Evolutionary conservation across 805 yeast genomes (phyloP).

Genomic region (Cyberlindnera lachancei): DNA sequence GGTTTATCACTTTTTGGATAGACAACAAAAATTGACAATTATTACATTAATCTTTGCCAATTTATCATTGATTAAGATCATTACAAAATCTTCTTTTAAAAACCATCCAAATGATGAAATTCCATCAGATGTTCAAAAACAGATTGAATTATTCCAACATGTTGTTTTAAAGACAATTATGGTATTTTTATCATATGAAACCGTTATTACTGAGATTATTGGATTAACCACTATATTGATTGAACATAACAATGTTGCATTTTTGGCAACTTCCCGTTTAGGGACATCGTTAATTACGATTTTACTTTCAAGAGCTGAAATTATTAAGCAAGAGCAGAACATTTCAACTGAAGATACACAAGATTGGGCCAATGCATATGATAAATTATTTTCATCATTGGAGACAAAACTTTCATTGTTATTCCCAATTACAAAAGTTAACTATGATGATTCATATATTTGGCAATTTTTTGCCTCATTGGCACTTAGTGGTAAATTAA

Average conservation of each 20-base stretch:
- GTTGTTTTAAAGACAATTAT: slow-evolving; percentile 81
- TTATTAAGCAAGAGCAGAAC: slow-evolving; percentile 76
- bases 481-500: slow-evolving; percentile 82
- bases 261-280: slow-evolving; percentile 50
- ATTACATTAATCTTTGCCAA: slow-evolving; percentile 74
- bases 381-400: slow-evolving; percentile 67
- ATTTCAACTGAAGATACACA: slow-evolving; percentile 34
- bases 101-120: slow-evolving; percentile 44
- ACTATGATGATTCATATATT: slow-evolving; percentile 42
- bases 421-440: slow-evolving; percentile 64
- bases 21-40: slow-evolving; percentile 70
- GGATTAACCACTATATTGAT: slow-evolving; percentile 65
- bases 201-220: slow-evolving; percentile 71
- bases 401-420: slow-evolving; percentile 71
- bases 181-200: slow-evolving; percentile 67
- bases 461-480: slow-evolving; percentile 97
- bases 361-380: slow-evolving; percentile 75
- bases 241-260: slow-evolving; percentile 60
- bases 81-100: slow-evolving; percentile 72
- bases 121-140: slow-evolving; percentile 47
- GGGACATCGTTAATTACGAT: slow-evolving; percentile 86
- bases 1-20: slow-evolving; percentile 70
- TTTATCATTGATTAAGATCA: slow-evolving; percentile 70
- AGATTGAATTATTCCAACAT: slow-evolving; percentile 70
- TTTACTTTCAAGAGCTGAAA: slow-evolving; percentile 85